phyloP scores from a whole-genome alignment of 352 stramenopile species.

The Globisporangium cylindrosporum region DNA sequence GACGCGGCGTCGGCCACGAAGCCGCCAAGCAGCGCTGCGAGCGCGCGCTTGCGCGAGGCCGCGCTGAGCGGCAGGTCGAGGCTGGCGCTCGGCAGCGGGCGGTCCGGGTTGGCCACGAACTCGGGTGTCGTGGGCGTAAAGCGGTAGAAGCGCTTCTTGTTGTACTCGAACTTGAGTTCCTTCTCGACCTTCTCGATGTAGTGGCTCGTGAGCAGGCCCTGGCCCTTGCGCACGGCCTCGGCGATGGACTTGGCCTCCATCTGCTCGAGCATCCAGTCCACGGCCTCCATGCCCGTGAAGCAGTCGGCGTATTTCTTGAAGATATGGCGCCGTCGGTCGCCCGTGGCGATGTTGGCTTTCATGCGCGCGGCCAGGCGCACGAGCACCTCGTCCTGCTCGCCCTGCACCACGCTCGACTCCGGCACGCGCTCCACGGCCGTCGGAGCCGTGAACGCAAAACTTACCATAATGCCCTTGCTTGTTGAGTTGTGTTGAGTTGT shows the following conservation, averaged over 20 bases:
- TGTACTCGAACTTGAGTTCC: conserved; percentile 83
- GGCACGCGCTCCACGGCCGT: conserved; percentile 47
- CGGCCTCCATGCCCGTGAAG: conserved; percentile 82
- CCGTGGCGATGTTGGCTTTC: conserved; percentile 78
- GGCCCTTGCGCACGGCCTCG: conserved; percentile 77
- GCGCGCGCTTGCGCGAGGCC: conserved; percentile 48
- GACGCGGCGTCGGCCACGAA: conserved; percentile 79
- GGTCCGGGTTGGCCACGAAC: conserved; percentile 42
- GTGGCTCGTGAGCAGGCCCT: conserved; percentile 55
- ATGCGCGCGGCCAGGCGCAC: conserved; percentile 68
- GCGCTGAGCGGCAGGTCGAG: conserved; percentile 67
- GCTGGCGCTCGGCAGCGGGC: conserved; percentile 43
- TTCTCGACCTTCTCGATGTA: conserved; percentile 85
- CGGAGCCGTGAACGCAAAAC: conserved; percentile 20
- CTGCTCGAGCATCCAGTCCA: conserved; percentile 86
- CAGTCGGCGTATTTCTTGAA: conserved; percentile 84
- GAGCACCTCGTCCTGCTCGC: conserved; percentile 68
- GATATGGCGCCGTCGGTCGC: conserved; percentile 64
- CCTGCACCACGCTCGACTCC: conserved; percentile 36
- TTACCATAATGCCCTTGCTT: conserved; percentile 5
- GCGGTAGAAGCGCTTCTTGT: conserved; percentile 77
- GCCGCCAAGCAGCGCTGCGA: conserved; percentile 67
- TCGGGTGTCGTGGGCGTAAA: conserved; percentile 78
- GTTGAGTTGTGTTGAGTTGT: not conserved
- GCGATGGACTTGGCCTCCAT: conserved; percentile 82